Base-by-base conservation (phyloP, 2,329 filamentous ascomycete genomes). In the Claviceps lovelessii region DNA sequence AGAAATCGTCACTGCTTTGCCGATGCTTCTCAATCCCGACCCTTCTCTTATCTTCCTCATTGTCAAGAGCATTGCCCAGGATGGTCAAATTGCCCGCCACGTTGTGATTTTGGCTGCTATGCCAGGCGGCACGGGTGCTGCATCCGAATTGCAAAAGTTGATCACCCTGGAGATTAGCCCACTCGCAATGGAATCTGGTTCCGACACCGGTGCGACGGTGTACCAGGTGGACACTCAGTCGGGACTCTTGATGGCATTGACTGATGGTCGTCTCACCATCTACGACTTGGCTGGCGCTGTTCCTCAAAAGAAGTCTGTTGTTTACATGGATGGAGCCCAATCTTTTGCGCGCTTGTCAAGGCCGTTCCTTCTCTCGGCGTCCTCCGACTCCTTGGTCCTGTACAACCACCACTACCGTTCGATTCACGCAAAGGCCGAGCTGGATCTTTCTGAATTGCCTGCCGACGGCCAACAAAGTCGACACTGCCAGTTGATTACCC, bases 401-500 rank as follows among this genome's bases (percentile, higher is more conserved):
- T 86, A 85, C 65, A 88, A 89, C 66, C 80, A 84, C 39, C 79
- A 83, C 56, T 90, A 83, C 65, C 78, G 72, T 35, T 81, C 79
- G 8, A 64, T 81, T n/a, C 79, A 82, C 60, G 76, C 76, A 37
- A 75, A 73, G 13, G 64, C 73, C 5, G 58, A 69, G 2, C 58
- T 77, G 51, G 71, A 78, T 51, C 60, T 75, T n/a, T 72, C 72
- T 0, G 68, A 68, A n/a, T 63, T 71, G 51, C 63, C 65, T 47
- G 35, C 65, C 57, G 67, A 73, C 63, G 61, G 60, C 63, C 62
- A 72, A 65, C 60, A 60, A 15, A 61, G 65, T 5, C 65, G 56
- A 19, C 61, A 62, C 29, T 77, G 73, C 57, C 68, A 74, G 5
- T 69, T 84, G n/a, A 68, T 79, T 31, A 72, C 77, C 19, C 84